phyloP scores from a whole-genome alignment of 257 asterid genomes.

The Echium plantagineum region DNA sequence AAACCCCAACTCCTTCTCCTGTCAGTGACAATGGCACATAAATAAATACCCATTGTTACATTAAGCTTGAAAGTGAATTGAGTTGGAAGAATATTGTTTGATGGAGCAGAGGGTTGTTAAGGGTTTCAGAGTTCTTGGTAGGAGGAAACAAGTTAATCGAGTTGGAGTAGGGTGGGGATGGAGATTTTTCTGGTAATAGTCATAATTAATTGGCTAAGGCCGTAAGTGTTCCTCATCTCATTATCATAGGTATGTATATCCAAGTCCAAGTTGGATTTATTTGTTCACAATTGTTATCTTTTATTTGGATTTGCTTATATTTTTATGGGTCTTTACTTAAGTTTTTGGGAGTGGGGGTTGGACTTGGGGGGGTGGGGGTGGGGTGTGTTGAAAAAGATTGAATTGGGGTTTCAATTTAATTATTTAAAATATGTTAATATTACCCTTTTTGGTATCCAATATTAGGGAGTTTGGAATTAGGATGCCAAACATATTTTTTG shows the following conservation, averaged over 20 bases:
- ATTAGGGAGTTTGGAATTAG: no score
- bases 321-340: neutral
- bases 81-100: neutral
- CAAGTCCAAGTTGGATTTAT: neutral
- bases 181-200: conserved; percentile 15
- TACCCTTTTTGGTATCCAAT: no score
- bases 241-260: conserved; percentile 49
- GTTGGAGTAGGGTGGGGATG: conserved; percentile 2
- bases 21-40: no score
- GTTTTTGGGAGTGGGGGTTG: no score
- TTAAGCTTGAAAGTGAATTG: neutral
- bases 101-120: conserved; percentile 18
- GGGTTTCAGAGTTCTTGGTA: conserved; percentile 48
- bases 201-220: conserved; percentile 63
- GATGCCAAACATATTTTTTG: no score
- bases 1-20: no score
- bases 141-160: conserved; percentile 90
- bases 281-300: no score
- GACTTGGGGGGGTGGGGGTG: no score
- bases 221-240: conserved; percentile 66
- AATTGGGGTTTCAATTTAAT: no score
- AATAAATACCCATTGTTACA: neutral
- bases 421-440: no score
- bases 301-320: neutral
- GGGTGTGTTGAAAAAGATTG: no score